A percentile compares a stretch with the other conserved stretches of the same genome.
phyloP scores from a whole-genome alignment of 176 grass and related monocot genomes.

The Oryza brachyantha region DNA sequence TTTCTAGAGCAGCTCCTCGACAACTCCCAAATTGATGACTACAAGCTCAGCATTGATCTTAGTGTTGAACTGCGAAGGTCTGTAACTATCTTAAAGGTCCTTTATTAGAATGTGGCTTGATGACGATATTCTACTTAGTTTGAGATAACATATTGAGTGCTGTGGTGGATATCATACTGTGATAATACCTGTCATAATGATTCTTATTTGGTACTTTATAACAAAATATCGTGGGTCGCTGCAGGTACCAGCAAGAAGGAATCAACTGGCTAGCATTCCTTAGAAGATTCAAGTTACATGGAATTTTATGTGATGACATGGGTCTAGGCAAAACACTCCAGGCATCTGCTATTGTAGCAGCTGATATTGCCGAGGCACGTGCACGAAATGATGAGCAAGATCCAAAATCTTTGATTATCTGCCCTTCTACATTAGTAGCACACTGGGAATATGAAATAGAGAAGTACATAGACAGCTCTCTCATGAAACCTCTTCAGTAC shows the following conservation, averaged over 20 bases:
- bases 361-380: constrained; percentile 83
- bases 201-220: neutral
- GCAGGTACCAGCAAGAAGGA: constrained; percentile 98
- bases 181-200: neutral
- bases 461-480: constrained; percentile 86
- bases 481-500: constrained; percentile 86
- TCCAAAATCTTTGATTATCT: constrained; percentile 91
- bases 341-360: constrained; percentile 90
- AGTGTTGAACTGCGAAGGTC: constrained; percentile 88
- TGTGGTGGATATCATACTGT: neutral
- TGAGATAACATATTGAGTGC: neutral
- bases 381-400: constrained; percentile 44
- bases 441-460: constrained; percentile 99
- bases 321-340: constrained; percentile 98
- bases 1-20: constrained; percentile 99
- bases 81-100: constrained; percentile 14
- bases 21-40: constrained; percentile 96
- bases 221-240: constrained; percentile 19
- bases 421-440: constrained; percentile 92
- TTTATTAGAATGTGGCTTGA: constrained; percentile 12
- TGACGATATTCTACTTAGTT: neutral
- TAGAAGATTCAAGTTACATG: constrained; percentile 90
- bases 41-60: constrained; percentile 82
- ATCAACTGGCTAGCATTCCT: constrained; percentile 98
- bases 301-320: constrained; percentile 99